Evolutionary conservation across 1,284 basidiomycete genomes (phyloP).

Genomic region (Trametes pubescens): DNA sequence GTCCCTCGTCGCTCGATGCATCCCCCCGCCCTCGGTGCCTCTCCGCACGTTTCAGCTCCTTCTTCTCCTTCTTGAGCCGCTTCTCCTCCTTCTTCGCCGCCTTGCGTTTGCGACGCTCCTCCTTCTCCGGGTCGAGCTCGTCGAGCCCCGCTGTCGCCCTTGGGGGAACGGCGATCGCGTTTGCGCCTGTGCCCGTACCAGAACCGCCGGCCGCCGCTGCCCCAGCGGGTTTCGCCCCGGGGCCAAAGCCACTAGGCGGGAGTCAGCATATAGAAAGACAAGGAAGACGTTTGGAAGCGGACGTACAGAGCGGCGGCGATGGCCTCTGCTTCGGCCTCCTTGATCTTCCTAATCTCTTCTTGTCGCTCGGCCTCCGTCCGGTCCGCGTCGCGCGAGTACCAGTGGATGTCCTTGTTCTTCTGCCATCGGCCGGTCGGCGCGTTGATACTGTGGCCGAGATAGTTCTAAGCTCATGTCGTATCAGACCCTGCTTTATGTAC

Average conservation of each 20-base stretch:
- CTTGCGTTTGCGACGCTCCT: conserved; percentile 63
- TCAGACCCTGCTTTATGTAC: neutral
- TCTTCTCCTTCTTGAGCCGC: conserved; percentile 57
- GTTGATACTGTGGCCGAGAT: conserved; percentile 91
- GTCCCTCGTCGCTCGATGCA: conserved; percentile 21
- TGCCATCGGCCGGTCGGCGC: conserved; percentile 95
- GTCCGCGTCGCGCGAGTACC: conserved; percentile 80
- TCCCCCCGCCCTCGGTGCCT: conserved; percentile 39
- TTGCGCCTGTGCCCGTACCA: conserved; percentile 48
- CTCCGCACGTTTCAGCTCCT: conserved; percentile 50
- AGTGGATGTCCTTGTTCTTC: conserved; percentile 94
- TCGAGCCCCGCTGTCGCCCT: conserved; percentile 38
- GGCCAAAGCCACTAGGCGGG: conserved; percentile 65
- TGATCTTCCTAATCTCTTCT: conserved; percentile 82
- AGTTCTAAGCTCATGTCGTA: conserved; percentile 63
- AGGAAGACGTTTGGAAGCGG: neutral
- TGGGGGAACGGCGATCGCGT: conserved; percentile 41
- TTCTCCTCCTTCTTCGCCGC: conserved; percentile 66
- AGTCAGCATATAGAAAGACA: neutral
- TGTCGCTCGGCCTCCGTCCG: conserved; percentile 54
- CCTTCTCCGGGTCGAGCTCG: conserved; percentile 55
- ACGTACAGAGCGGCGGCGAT: conserved; percentile 79
- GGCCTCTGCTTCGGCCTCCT: conserved; percentile 89
- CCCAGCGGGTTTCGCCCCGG: conserved; percentile 51
- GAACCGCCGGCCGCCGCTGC: conserved; percentile 41